phyloP scores from a whole-genome alignment of 2,329 filamentous ascomycete species.

The Dothideomycetidae sp. region DNA sequence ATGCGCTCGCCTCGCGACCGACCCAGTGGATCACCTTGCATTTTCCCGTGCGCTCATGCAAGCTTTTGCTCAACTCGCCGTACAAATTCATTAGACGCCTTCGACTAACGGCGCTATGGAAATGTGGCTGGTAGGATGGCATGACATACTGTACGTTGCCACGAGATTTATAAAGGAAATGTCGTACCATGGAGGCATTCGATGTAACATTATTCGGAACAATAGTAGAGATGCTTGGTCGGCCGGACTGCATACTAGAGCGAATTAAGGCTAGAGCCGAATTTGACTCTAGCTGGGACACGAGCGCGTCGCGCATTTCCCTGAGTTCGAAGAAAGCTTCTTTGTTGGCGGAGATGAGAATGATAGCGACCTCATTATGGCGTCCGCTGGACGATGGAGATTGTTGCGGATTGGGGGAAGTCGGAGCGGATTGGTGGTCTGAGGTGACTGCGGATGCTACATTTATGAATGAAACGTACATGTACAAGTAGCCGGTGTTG shows the following conservation, averaged over 20 bases:
- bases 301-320: constrained; percentile 48
- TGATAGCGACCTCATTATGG: constrained; percentile 69
- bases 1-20: constrained; percentile 57
- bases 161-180: constrained; percentile 92
- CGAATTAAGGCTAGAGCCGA: constrained; percentile 62
- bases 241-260: constrained; percentile 53
- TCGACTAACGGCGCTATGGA: constrained; percentile 28
- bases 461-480: constrained; percentile 95
- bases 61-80: constrained; percentile 64
- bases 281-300: constrained; percentile 60
- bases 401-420: constrained; percentile 12
- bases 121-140: constrained; percentile 63
- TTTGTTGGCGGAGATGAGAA: constrained; percentile 83
- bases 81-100: constrained; percentile 66
- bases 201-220: constrained; percentile 48
- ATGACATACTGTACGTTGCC: constrained; percentile 93
- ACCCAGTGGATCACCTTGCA: constrained; percentile 76
- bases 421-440: constrained; percentile 24
- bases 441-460: constrained; percentile 32
- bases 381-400: constrained; percentile 15
- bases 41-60: constrained; percentile 74
- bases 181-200: constrained; percentile 47
- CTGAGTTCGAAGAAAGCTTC: constrained; percentile 88
- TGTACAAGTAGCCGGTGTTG: constrained; percentile 90
- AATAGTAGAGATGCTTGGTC: constrained; percentile 59